Base-by-base conservation (phyloP, 1,284 basidiomycete species). In the Trametes hirsuta region DNA sequence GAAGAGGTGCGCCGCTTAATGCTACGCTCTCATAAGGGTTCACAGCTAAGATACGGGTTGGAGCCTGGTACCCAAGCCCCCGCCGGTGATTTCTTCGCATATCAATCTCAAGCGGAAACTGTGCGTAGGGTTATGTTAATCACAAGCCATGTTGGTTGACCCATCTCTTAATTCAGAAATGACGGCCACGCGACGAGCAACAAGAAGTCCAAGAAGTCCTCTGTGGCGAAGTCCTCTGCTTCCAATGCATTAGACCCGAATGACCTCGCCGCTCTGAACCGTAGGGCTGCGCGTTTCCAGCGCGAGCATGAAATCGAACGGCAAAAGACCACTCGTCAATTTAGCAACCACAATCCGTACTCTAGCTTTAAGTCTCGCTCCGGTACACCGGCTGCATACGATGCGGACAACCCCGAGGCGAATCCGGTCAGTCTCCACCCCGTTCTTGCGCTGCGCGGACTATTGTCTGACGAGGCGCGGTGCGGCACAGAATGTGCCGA, bases 231-330 rank as follows among this genome's bases (percentile, higher is more conserved):
- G 72, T 76, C 79, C 59, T 71, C 76, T 42, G 68, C 76, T 37
- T 60, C 75, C 8, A 70, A 72, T 45, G 62, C 79, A 30, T 73
- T 84, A 62, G 87, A 88, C 71, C 73, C 80, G 15, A 84, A 81
- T 62, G 90, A 93, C 69, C 81, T 86, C 66, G 84, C 80, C 57
- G 84, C 88, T 25, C 79, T 92, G 50, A 83, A 83, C 68, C 81
- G 86, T 66, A 80, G 91, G 67, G 91, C 90, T 30, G 82, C 88
- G 72, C 85, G 91, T 59, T 93, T 93, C 68, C 85, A 88, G 67
- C 84, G 91, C 58, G 91, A 93, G 74, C 91, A 93, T 71, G 88
- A 92, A 62, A 78, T 93, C 62, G 91, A 93, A 74, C 82, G 84
- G 68, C 86, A 84, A 73, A 92, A 90, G 75, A 76, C 68, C 25